Base-by-base conservation (phyloP, 257 asterid species). In the Solanum virginianum region DNA sequence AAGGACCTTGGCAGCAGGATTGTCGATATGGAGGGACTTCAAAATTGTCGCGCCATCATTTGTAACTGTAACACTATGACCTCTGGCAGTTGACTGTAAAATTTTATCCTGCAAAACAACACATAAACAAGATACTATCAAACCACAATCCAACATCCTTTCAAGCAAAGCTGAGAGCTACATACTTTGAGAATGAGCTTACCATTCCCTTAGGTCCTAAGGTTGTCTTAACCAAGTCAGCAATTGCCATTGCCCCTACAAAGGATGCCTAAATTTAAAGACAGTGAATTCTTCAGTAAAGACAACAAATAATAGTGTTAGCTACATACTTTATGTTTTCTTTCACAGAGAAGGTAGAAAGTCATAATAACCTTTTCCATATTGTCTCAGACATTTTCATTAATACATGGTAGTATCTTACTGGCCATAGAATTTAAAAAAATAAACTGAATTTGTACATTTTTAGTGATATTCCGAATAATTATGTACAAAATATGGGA, bases 121-220 rank as follows among this genome's bases (percentile, higher is more conserved):
- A 29, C 59, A 47, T 55, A 32, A 56, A 26, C 22, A n/a, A n/a
- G 32, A 86, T 12, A 17, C 20, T 45, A 32, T 56, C 49, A 80
- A 57, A 9, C 71, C 39, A 80, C 29, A 56, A 62, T 57, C 26
- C 51, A 56, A 39, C 54, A 6, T 56, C 16, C 39, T 16, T 57
- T 22, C 45, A 36, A 80, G 39, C 47, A 29, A 54, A 51, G 62
- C 54, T 53, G 56, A 13, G 55, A 32, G 7, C 53, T 10, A 62
- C 51, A 63, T 49, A 8, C 39, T 20, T 47, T 8, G 29, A 26
- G 15, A 20, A 22, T 22, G 26, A 22, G 14, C 86, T 65, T 90
- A 95, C 98, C 99, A 94, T 96, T 85, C 99, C 98, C 83, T 96
- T 96, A 9, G 99, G 99, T n/a, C 98, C 99, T 90, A 96, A 89